Evolutionary conservation across 768 basidiomycete species (phyloP).

Genomic region (Mycena rebaudengoi): DNA sequence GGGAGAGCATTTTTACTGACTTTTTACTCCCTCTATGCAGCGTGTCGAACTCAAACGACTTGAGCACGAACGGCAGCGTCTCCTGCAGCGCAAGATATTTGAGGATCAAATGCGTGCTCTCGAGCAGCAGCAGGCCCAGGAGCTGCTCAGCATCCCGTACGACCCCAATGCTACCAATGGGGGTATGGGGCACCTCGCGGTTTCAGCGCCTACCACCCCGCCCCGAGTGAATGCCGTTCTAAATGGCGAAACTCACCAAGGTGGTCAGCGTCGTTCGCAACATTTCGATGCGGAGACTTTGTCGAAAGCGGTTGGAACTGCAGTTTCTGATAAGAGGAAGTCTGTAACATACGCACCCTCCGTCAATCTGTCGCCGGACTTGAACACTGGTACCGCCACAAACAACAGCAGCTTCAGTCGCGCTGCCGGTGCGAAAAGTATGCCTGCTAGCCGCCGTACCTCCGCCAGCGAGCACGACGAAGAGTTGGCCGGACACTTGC

Average conservation of each 20-base stretch:
- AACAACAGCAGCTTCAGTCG: slow-evolving; percentile 68
- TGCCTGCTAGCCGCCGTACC: slow-evolving; percentile 91
- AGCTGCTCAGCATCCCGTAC: slow-evolving; percentile 79
- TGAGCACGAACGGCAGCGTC: slow-evolving; percentile 91
- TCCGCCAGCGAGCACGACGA: slow-evolving; percentile 90
- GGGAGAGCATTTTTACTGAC: slow-evolving; percentile 14
- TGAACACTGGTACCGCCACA: slow-evolving; percentile 50
- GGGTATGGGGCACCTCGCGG: slow-evolving; percentile 78
- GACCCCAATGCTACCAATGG: slow-evolving; percentile 59
- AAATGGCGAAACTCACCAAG: slow-evolving; percentile 60
- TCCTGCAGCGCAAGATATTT: slow-evolving; percentile 86
- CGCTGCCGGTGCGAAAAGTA: slow-evolving; percentile 84
- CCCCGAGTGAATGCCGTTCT: slow-evolving; percentile 81
- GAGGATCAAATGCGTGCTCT: slow-evolving; percentile 97
- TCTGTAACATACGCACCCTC: slow-evolving; percentile 87
- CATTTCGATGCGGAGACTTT: slow-evolving; percentile 69
- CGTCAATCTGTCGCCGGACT: slow-evolving; percentile 77
- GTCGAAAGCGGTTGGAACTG: slow-evolving; percentile 72
- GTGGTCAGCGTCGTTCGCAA: slow-evolving; percentile 54
- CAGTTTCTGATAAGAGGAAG: slow-evolving; percentile 80
- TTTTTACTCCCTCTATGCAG: slow-evolving; percentile 51
- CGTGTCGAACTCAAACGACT: slow-evolving; percentile 91
- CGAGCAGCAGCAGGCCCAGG: slow-evolving; percentile 90
- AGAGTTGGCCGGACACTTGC: slow-evolving; percentile 78
- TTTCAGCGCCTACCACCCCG: slow-evolving; percentile 89